A percentile compares a stretch with the other conserved stretches of the same genome.
These are phyloP conservation scores for Pseudomonodictys pantanalensis DNA, from an alignment of 495 filamentous ascomycete genomes.

Conservation along the genomic window DNA sequence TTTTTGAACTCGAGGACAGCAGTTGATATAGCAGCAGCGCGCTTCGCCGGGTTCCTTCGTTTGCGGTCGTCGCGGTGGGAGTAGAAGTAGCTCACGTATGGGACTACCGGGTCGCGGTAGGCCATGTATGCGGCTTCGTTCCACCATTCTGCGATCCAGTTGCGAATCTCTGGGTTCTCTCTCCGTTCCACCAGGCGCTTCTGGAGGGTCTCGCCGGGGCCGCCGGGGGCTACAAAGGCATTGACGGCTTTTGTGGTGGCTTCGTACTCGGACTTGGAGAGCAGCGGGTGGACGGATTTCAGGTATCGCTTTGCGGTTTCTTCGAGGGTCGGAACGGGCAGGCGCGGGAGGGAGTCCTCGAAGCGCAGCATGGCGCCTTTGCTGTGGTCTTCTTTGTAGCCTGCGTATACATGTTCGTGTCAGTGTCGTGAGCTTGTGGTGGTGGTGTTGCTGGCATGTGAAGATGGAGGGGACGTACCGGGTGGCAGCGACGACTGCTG, in stretches of 20 bases:
- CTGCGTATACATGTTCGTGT: slow-evolving; percentile 45
- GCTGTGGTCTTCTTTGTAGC: slow-evolving; percentile 86
- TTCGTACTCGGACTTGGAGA: slow-evolving; percentile 69
- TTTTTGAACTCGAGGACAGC: slow-evolving; percentile 90
- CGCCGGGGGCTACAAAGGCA: slow-evolving; percentile 77
- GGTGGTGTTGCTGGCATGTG: slow-evolving; percentile 19
- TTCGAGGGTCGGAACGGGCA: slow-evolving; percentile 90
- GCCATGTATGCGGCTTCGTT: slow-evolving; percentile 85
- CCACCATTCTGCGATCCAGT: slow-evolving; percentile 99
- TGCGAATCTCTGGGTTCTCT: slow-evolving; percentile 79
- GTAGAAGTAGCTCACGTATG: slow-evolving; percentile 99
- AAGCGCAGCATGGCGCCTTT: slow-evolving; percentile 94
- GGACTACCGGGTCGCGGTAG: slow-evolving; percentile 94
- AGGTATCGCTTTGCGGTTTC: slow-evolving; percentile 90
- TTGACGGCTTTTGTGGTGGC: slow-evolving; percentile 76
- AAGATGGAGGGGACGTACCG: slow-evolving; percentile 42
- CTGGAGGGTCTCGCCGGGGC: slow-evolving; percentile 80
- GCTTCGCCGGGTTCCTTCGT: slow-evolving; percentile 82
- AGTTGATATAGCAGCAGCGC: slow-evolving; percentile 84
- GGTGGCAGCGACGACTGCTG: slow-evolving; percentile 58
- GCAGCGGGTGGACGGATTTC: slow-evolving; percentile 82
- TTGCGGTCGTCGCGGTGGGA: slow-evolving; percentile 91
- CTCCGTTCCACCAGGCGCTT: slow-evolving; percentile 78
- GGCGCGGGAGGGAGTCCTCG: slow-evolving; percentile 86
- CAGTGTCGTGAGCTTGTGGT: not conserved